These are phyloP conservation scores for Mesotaenium endlicherianum DNA, from an alignment of 139 green algal genomes.

Conservation along the genomic window DNA sequence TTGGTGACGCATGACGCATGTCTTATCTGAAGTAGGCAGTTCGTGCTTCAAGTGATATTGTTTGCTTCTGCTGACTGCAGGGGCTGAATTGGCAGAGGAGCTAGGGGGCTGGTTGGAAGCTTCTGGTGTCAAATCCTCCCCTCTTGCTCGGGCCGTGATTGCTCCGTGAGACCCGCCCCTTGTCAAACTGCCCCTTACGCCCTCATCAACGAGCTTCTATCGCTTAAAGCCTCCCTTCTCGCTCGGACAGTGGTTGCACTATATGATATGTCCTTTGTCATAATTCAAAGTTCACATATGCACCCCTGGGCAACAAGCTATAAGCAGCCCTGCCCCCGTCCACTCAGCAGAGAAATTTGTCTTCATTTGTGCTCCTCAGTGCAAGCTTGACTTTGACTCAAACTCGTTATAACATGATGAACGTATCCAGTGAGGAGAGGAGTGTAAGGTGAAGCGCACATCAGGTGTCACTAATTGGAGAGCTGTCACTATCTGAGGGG, in stretches of 20 bases:
- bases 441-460: no score
- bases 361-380: no score
- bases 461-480: no score
- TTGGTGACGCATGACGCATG: not conserved
- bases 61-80: not conserved
- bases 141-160: conserved; percentile 19
- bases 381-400: no score
- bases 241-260: not conserved
- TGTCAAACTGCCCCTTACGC: not conserved
- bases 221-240: not conserved
- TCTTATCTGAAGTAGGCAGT: not conserved
- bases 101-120: conserved; percentile 16
- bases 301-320: not conserved
- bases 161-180: conserved; percentile 5
- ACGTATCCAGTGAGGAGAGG: no score
- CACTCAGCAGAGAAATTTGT: no score
- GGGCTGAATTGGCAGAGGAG: conserved; percentile 7
- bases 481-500: no score
- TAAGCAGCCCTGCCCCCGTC: not conserved
- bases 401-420: no score
- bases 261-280: not conserved
- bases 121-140: not conserved
- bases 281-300: not conserved
- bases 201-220: not conserved
- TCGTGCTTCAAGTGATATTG: not conserved